phyloP scores from a whole-genome alignment of 129 eudicot genomes.

The Lonicera japonica region DNA sequence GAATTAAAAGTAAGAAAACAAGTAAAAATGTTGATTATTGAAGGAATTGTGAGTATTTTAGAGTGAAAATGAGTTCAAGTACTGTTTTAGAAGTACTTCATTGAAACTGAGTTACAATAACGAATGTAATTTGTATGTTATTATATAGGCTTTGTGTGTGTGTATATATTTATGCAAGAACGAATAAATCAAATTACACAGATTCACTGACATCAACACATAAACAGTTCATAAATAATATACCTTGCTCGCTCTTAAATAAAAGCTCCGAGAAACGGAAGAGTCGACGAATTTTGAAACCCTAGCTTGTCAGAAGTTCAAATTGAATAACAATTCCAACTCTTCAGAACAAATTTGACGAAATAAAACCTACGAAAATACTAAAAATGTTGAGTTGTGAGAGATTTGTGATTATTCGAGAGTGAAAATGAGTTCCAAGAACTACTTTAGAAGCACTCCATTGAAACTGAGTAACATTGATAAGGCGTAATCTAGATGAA shows the following conservation, averaged over 20 bases:
- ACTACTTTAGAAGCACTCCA: not conserved
- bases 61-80: not conserved
- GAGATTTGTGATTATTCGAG: not conserved
- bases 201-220: no score
- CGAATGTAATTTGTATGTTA: no score
- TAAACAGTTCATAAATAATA: no score
- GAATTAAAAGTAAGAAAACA: no score
- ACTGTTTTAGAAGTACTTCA: not conserved
- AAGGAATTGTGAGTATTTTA: not conserved
- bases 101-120: not conserved
- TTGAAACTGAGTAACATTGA: not conserved
- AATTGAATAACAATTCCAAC: not conserved
- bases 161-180: no score
- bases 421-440: not conserved
- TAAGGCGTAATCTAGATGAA: not conserved
- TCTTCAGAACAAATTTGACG: not conserved
- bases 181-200: no score
- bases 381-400: not conserved
- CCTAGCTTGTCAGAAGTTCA: not conserved
- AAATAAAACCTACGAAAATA: no score
- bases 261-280: not conserved
- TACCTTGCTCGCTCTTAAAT: no score
- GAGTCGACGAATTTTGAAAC: slow-evolving; percentile 12
- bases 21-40: no score
- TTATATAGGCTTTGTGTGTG: no score